Evolutionary conservation across 495 filamentous ascomycete species (phyloP).

Genomic region (Hypoxylon intermedium): DNA sequence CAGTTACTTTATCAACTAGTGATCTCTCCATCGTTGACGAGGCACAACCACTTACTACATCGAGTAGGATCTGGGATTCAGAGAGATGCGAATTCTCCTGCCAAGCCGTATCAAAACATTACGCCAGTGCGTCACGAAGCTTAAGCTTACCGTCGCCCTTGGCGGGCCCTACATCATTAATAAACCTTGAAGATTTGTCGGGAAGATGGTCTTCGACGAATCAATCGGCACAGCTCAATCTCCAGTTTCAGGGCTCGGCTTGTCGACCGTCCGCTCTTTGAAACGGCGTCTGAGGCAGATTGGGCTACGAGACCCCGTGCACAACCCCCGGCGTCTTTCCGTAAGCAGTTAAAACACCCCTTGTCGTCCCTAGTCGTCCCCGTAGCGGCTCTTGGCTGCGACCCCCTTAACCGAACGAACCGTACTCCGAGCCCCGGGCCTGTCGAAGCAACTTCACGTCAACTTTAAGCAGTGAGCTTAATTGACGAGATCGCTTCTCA

Average conservation of each 20-base stretch:
- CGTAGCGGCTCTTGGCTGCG: slow-evolving; percentile 31
- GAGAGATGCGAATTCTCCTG: slow-evolving; percentile 23
- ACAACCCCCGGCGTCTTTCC: slow-evolving; percentile 15
- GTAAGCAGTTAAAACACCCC: slow-evolving; percentile 16
- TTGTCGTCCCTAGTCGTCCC: slow-evolving; percentile 27
- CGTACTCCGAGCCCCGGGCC: slow-evolving; percentile 35
- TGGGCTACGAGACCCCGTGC: slow-evolving; percentile 29
- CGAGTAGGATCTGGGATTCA: slow-evolving; percentile 16
- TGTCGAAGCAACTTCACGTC: slow-evolving; percentile 42
- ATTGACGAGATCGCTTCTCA: slow-evolving; percentile 15
- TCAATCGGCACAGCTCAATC: slow-evolving; percentile 30
- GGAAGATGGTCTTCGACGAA: slow-evolving; percentile 23
- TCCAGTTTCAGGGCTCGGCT: slow-evolving; percentile 43
- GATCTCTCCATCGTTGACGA: slow-evolving; percentile 4
- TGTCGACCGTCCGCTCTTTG: slow-evolving; percentile 31
- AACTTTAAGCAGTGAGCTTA: slow-evolving; percentile 46
- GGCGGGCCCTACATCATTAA: slow-evolving; percentile 7
- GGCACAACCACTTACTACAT: slow-evolving; percentile 11
- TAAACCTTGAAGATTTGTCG: slow-evolving; percentile 3
- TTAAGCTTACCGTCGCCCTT: slow-evolving; percentile 25
- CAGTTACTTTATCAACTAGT: no score
- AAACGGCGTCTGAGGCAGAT: slow-evolving; percentile 43
- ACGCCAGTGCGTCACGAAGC: slow-evolving; percentile 27
- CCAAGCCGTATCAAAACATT: slow-evolving; percentile 34
- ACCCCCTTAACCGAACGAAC: slow-evolving; percentile 38